Conservation (phyloP, 176 grass and related monocot species). For the Triticum dicoccoides region DNA sequence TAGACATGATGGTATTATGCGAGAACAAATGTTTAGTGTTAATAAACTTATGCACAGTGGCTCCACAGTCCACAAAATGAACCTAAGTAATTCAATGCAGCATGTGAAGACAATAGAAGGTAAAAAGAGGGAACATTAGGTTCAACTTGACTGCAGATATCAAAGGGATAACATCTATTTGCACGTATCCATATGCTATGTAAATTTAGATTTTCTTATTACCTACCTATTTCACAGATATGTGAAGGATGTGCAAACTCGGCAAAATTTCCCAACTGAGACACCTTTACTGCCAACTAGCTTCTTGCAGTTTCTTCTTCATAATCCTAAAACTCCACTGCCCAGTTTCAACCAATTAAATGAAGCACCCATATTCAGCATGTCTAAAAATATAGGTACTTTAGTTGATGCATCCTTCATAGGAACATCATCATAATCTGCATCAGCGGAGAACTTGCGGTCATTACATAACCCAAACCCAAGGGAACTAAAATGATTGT, state of each 20-base stretch:
- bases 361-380: constrained; percentile 58
- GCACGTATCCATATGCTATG: neutral
- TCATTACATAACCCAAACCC: neutral
- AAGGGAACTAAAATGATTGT: too few relatives aligned
- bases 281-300: constrained; percentile 50
- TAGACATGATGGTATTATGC: neutral
- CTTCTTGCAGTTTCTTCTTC: constrained; percentile 82
- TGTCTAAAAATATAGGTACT: constrained; percentile 52
- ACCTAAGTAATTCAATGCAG: neutral
- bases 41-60: neutral
- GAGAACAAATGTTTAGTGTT: neutral
- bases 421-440: constrained; percentile 78
- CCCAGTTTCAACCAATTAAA: constrained; percentile 73
- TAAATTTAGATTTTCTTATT: neutral
- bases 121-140: neutral
- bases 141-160: neutral
- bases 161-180: neutral
- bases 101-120: constrained; percentile 20
- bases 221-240: constrained; percentile 4
- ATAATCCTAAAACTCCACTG: constrained; percentile 60
- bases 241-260: constrained; percentile 18
- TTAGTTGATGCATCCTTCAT: constrained; percentile 38
- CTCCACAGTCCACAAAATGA: neutral
- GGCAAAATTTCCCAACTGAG: constrained; percentile 17
- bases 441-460: constrained; percentile 15